Conservation (phyloP, 2,329 filamentous ascomycete genomes). For the Penicillium verrucosum region DNA sequence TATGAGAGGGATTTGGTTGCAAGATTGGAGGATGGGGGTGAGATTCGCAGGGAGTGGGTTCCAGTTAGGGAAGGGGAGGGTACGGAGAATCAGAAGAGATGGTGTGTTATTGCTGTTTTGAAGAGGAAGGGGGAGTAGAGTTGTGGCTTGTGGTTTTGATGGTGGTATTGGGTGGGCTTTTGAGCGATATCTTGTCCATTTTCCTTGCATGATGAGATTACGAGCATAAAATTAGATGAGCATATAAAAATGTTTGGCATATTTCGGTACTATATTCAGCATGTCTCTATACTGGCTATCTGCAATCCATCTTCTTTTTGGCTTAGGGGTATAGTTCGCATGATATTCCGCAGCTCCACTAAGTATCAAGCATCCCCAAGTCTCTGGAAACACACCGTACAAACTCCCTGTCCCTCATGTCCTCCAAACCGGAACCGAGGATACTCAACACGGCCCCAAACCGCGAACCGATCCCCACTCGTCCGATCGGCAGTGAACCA, state of each 20-base stretch:
- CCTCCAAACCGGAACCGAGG: conserved; percentile 87
- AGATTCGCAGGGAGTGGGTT: conserved; percentile 45
- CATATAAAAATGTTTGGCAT: background rate
- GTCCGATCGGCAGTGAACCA: conserved; percentile 65
- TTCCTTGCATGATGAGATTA: background rate
- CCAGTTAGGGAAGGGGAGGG: conserved; percentile 48
- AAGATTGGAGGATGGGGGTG: conserved; percentile 33
- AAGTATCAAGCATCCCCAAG: conserved; percentile 15
- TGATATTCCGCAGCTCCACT: background rate
- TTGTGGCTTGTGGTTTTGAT: background rate
- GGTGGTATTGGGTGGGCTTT: background rate
- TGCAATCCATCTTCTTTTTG: background rate
- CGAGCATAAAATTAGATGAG: background rate
- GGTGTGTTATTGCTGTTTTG: conserved; percentile 54
- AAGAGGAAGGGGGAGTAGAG: conserved; percentile 21
- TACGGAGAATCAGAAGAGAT: conserved; percentile 53
- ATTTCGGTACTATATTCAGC: background rate
- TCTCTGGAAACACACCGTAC: conserved; percentile 75
- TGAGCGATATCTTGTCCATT: background rate
- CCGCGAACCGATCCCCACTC: conserved; percentile 50
- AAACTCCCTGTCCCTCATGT: conserved; percentile 81
- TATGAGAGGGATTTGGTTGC: conserved; percentile 54
- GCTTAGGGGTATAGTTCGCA: background rate
- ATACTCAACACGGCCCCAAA: conserved; percentile 71
- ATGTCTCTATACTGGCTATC: background rate